Conservation (phyloP, 2,329 filamentous ascomycete genomes). For the Alternaria sp. region DNA sequence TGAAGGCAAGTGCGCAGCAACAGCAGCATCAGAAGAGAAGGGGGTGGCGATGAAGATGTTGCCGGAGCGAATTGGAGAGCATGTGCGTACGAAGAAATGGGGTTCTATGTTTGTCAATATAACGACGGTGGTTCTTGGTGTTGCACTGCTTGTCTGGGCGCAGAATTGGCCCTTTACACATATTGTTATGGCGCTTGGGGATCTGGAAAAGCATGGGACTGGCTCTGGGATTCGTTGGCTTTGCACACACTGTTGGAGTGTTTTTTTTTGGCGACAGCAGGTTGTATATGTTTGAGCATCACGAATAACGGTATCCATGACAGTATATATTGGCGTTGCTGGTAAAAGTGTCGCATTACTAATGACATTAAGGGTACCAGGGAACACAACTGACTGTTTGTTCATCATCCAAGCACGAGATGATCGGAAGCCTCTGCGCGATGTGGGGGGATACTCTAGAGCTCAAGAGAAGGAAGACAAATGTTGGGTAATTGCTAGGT, state of each 20-base stretch:
- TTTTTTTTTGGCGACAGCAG: neutral
- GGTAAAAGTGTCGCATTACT: neutral
- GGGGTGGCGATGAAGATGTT: constrained; percentile 22
- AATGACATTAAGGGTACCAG: neutral
- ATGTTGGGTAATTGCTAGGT: neutral
- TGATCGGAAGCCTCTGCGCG: neutral
- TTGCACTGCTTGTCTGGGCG: neutral
- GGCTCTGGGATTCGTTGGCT: neutral
- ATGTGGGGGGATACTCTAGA: neutral
- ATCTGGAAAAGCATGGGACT: neutral
- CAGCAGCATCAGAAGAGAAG: constrained; percentile 26
- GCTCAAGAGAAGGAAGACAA: neutral
- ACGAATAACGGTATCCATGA: constrained; percentile 17
- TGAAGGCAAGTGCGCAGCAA: constrained; percentile 28
- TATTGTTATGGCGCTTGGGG: constrained; percentile 4
- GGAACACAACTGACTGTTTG: neutral
- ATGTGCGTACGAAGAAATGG: neutral
- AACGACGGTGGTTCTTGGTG: neutral
- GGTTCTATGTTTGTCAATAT: neutral
- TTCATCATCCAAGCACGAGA: neutral
- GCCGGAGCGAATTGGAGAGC: neutral
- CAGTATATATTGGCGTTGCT: neutral
- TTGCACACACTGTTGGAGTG: neutral
- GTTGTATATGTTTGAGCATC: constrained; percentile 7
- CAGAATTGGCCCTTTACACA: neutral